A percentile compares a stretch with the other conserved stretches of the same genome.
These are phyloP conservation scores for Trichoderma hamatum DNA, from an alignment of 2,329 filamentous ascomycete species.

Conservation along the genomic window DNA sequence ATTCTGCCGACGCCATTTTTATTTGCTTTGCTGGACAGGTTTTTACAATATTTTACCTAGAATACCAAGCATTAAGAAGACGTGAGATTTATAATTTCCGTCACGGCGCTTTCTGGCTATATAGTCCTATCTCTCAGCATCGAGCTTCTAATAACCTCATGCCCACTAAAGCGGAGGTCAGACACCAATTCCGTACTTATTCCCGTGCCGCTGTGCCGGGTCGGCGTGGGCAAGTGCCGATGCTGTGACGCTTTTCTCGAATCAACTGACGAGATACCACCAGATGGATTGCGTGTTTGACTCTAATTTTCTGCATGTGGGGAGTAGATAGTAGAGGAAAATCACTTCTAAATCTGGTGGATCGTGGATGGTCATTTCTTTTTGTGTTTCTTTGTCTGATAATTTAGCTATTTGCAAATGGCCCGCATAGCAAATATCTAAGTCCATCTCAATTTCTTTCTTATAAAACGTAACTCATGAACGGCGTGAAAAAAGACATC, in stretches of 20 bases:
- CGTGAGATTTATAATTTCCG: not conserved
- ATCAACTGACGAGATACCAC: not conserved
- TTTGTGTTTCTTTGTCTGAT: not conserved
- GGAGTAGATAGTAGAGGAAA: not conserved
- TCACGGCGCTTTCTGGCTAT: not conserved
- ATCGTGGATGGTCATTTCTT: not conserved
- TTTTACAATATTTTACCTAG: not conserved
- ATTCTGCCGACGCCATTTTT: slow-evolving; percentile 38
- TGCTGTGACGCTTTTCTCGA: not conserved
- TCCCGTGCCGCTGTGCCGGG: slow-evolving; percentile 10
- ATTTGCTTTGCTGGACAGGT: not conserved
- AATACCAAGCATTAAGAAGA: not conserved
- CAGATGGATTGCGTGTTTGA: not conserved
- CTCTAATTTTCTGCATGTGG: not conserved
- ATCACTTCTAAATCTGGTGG: not conserved
- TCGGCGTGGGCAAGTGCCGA: not conserved
- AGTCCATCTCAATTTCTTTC: not conserved
- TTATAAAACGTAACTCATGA: slow-evolving; percentile 22
- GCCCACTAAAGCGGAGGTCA: slow-evolving; percentile 14
- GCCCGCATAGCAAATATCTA: slow-evolving; percentile 16
- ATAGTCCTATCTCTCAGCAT: slow-evolving; percentile 3
- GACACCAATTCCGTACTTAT: slow-evolving; percentile 23
- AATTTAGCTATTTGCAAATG: slow-evolving; percentile 20
- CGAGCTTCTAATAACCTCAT: not conserved
- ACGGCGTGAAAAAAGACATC: slow-evolving; percentile 23